A percentile compares a stretch with the other conserved stretches of the same genome.
phyloP scores from a whole-genome alignment of 1,139 yeast species.

The Yamadazyma taylorii region DNA sequence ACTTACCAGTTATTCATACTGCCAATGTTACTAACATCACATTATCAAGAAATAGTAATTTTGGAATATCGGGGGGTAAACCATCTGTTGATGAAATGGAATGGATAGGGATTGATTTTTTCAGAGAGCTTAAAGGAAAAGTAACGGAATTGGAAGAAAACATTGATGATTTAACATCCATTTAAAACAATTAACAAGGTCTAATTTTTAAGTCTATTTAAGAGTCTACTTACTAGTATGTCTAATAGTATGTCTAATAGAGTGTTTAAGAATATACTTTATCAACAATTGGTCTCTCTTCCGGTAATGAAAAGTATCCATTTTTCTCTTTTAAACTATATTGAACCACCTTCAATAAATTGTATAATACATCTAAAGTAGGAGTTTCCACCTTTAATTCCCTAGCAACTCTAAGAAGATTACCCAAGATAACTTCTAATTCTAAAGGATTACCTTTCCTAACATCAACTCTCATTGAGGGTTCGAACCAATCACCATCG shows the following conservation, averaged over 20 bases:
- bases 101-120: too few species aligned
- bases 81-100: too few species aligned
- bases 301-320: conserved; percentile 12
- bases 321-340: conserved; percentile 16
- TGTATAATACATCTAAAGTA: conserved; percentile 29
- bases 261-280: too few species aligned
- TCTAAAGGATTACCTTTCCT: conserved; percentile 31
- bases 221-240: too few species aligned
- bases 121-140: too few species aligned
- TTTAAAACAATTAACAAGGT: too few species aligned
- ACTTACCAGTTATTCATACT: conserved; percentile 6
- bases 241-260: too few species aligned
- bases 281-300: conserved; percentile 12
- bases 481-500: conserved; percentile 22
- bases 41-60: too few species aligned
- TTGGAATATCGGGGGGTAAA: too few species aligned
- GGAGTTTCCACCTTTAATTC: conserved; percentile 15
- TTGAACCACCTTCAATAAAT: conserved; percentile 39
- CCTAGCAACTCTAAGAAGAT: conserved; percentile 17
- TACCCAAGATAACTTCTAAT: conserved; percentile 31
- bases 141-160: too few species aligned
- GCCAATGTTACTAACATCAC: conserved; percentile 3
- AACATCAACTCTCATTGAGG: conserved; percentile 39
- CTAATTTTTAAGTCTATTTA: too few species aligned
- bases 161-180: too few species aligned